These are phyloP conservation scores for Apophysomyces sp. DNA, from an alignment of 371 early-diverging fungal genomes.

Conservation along the genomic window DNA sequence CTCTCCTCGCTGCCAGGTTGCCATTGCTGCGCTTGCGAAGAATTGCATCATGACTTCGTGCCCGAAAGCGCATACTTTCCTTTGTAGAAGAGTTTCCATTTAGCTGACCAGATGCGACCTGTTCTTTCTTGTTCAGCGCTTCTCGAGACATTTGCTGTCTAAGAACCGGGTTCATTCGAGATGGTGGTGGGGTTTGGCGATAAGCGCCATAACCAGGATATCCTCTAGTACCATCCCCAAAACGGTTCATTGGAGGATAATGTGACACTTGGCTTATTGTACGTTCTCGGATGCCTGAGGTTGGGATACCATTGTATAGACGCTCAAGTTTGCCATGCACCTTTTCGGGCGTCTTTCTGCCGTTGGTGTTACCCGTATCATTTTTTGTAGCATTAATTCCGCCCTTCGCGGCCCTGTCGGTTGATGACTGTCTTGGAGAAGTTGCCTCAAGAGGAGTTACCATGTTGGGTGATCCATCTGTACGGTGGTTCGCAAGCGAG, in stretches of 20 bases:
- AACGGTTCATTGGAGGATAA: neutral
- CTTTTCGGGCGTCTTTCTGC: conserved; percentile 18
- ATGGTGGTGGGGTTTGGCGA: neutral
- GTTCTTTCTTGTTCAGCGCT: conserved; percentile 13
- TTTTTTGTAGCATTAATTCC: neutral
- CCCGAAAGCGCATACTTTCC: neutral
- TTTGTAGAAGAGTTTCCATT: neutral
- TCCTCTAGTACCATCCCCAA: neutral
- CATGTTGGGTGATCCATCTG: conserved; percentile 1
- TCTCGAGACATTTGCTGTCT: conserved; percentile 37
- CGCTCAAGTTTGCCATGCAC: conserved; percentile 28
- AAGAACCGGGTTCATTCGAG: conserved; percentile 21
- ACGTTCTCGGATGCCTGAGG: conserved; percentile 21
- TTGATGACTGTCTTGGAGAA: neutral
- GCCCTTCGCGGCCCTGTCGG: neutral
- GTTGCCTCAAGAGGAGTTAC: neutral
- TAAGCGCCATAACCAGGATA: neutral
- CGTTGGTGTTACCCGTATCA: neutral
- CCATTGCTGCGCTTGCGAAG: conserved; percentile 7
- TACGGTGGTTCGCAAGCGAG: neutral
- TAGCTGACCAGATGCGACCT: neutral
- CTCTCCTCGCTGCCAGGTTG: conserved; percentile 1
- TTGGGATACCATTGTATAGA: conserved; percentile 38
- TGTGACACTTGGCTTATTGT: conserved; percentile 4
- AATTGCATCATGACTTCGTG: conserved; percentile 4